Evolutionary conservation across 192 early-diverging fungal species (phyloP).

Genomic region (Coemansia sp.): DNA sequence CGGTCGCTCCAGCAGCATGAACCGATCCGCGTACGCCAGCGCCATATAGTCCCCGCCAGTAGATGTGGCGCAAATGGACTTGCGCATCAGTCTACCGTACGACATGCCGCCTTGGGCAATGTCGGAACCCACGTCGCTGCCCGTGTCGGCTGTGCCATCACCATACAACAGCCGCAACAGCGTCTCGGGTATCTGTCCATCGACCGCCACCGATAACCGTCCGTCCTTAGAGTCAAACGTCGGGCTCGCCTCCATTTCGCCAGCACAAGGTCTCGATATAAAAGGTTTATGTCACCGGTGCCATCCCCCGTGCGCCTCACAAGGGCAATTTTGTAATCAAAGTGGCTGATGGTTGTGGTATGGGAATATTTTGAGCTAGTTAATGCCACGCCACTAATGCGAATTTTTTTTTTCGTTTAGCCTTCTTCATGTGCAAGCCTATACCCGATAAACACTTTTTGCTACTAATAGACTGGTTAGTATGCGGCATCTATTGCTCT

Average conservation of each 20-base stretch:
- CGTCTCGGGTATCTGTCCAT: slow-evolving; percentile 14
- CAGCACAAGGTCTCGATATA: too few relatives aligned
- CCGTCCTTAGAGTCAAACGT: slow-evolving; percentile 21
- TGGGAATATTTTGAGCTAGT: too few relatives aligned
- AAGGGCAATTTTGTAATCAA: too few relatives aligned
- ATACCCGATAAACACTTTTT: background rate
- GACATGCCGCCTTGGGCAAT: background rate
- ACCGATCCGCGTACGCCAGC: slow-evolving; percentile 17
- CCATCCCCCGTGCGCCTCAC: too few relatives aligned
- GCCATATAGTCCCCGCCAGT: slow-evolving; percentile 19
- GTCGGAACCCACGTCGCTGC: background rate
- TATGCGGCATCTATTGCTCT: background rate
- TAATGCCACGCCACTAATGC: too few relatives aligned
- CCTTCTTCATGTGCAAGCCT: too few relatives aligned
- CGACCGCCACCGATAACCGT: background rate
- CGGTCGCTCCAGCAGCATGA: slow-evolving; percentile 27
- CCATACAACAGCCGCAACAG: slow-evolving; percentile 26
- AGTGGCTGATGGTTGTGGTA: too few relatives aligned
- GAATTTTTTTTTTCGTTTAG: too few relatives aligned
- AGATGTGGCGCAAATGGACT: slow-evolving; percentile 21
- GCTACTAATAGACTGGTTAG: background rate
- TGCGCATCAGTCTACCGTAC: too few relatives aligned
- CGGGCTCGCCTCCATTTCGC: background rate
- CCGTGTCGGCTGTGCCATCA: background rate
- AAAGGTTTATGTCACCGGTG: too few relatives aligned